These are phyloP conservation scores for Paracorniculantispora psalliotae DNA, from an alignment of 2,329 filamentous ascomycete species.

Conservation along the genomic window DNA sequence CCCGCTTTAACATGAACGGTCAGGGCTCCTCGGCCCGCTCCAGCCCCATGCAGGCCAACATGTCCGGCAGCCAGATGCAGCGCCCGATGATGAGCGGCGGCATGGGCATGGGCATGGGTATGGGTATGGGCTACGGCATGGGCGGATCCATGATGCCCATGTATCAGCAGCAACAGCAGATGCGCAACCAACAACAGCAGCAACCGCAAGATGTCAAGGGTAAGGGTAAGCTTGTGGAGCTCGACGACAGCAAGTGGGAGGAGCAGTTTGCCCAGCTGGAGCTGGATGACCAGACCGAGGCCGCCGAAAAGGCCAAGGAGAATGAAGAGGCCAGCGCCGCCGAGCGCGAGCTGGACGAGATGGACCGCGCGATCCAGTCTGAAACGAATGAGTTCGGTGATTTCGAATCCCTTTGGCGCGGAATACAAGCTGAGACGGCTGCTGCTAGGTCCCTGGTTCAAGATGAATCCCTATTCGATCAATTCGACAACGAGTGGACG, in stretches of 20 bases:
- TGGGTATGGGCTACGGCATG: slow-evolving; percentile 40
- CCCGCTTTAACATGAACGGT: slow-evolving; percentile 72
- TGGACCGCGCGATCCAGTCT: slow-evolving; percentile 65
- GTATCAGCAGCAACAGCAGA: slow-evolving; percentile 38
- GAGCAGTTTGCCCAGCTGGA: slow-evolving; percentile 91
- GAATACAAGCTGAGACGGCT: slow-evolving; percentile 72
- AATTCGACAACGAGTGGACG: slow-evolving; percentile 78
- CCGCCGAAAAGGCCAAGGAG: slow-evolving; percentile 49
- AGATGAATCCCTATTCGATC: slow-evolving; percentile 55
- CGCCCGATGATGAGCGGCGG: slow-evolving; percentile 56
- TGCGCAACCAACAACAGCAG: slow-evolving; percentile 39
- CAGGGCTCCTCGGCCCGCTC: slow-evolving; percentile 47
- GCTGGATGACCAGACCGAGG: slow-evolving; percentile 53
- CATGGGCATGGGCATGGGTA: slow-evolving; percentile 50
- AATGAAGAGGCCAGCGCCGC: slow-evolving; percentile 65
- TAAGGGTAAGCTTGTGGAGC: slow-evolving; percentile 90
- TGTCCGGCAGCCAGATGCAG: slow-evolving; percentile 43
- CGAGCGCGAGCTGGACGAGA: slow-evolving; percentile 80
- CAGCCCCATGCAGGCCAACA: slow-evolving; percentile 54
- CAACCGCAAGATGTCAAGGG: slow-evolving; percentile 56
- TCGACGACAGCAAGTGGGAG: slow-evolving; percentile 93
- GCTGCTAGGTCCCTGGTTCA: slow-evolving; percentile 68
- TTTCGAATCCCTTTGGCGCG: slow-evolving; percentile 86
- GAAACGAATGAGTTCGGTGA: slow-evolving; percentile 75
- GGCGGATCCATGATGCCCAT: slow-evolving; percentile 49